phyloP scores from a whole-genome alignment of 2,329 filamentous ascomycete species.

The Fusarium sp. region DNA sequence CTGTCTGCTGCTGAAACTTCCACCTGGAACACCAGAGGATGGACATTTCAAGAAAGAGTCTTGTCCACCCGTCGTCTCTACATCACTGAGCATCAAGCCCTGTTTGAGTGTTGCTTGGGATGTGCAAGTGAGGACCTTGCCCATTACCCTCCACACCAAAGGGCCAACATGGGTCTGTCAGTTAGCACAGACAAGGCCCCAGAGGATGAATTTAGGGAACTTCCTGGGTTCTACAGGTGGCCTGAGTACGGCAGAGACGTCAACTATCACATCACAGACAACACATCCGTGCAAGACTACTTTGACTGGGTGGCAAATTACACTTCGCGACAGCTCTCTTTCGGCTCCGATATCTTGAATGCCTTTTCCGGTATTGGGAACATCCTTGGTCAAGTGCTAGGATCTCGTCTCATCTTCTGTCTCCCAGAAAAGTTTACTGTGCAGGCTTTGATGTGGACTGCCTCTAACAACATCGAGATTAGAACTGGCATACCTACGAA shows the following conservation, averaged over 20 bases:
- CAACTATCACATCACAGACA: background rate
- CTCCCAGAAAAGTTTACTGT: background rate
- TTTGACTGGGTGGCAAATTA: background rate
- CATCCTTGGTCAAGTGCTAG: background rate
- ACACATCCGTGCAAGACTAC: background rate
- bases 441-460: background rate
- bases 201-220: background rate
- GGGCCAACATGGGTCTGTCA: background rate
- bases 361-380: background rate
- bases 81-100: background rate
- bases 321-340: background rate
- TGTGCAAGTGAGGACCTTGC: background rate
- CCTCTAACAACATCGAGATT: background rate
- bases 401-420: background rate
- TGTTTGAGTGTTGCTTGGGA: background rate
- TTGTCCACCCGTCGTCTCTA: background rate
- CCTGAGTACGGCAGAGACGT: background rate
- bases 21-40: background rate
- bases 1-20: background rate
- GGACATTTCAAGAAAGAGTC: slow-evolving; percentile 1
- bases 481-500: background rate
- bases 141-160: background rate
- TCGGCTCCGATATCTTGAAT: background rate
- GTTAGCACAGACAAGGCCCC: background rate
- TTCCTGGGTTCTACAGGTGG: background rate